phyloP scores from a whole-genome alignment of 345 rosid species.

The Gossypium arboreum region DNA sequence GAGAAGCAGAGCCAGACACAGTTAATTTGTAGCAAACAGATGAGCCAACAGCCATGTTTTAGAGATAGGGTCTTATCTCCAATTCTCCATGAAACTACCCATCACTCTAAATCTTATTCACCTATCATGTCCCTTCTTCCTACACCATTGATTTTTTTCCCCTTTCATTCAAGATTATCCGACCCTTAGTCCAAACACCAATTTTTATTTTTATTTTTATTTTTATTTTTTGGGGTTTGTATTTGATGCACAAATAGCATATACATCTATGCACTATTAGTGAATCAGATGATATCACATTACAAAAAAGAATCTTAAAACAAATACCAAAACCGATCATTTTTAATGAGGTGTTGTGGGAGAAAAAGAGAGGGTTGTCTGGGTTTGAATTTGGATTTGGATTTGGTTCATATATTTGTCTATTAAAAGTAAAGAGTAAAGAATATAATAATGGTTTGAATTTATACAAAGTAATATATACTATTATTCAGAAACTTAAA shows the following conservation, averaged over 20 bases:
- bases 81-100: not conserved
- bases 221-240: not conserved
- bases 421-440: too few species aligned
- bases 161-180: not conserved
- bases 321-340: not conserved
- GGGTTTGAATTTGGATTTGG: not conserved
- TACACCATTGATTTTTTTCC: not conserved
- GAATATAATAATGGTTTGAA: too few species aligned
- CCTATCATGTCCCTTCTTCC: not conserved
- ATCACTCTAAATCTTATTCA: not conserved
- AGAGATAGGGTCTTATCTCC: constrained; percentile 16
- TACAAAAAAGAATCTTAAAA: not conserved
- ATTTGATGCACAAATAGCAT: too few species aligned
- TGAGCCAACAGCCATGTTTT: constrained; percentile 5
- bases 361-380: not conserved
- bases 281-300: not conserved
- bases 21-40: not conserved
- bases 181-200: not conserved
- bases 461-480: too few species aligned
- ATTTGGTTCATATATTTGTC: too few species aligned
- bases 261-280: too few species aligned
- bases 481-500: too few species aligned
- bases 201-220: not conserved
- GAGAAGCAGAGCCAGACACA: not conserved
- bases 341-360: not conserved